Percentiles rank a stretch among this genome's conserved stretches.
Conservation (phyloP, 1,139 yeast species). For the Kurtzmaniella quercitrusa region DNA sequence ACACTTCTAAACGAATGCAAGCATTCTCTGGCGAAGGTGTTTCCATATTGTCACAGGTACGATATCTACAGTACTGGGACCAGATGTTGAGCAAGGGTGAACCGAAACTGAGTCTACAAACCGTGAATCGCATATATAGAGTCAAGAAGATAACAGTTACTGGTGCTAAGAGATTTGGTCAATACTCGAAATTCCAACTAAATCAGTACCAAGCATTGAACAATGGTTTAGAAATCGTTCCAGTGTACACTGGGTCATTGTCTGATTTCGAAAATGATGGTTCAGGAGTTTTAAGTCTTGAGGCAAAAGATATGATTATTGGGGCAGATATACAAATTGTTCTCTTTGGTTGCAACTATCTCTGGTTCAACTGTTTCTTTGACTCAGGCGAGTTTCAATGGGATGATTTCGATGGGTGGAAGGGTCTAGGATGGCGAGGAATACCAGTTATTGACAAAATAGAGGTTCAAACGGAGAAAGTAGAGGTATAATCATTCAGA, state of each 20-base stretch:
- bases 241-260: not conserved
- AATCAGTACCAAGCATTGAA: not conserved
- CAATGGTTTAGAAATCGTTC: constrained; percentile 1
- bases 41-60: constrained; percentile 62
- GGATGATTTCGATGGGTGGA: constrained; percentile 66
- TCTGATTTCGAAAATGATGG: constrained; percentile 1
- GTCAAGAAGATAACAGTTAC: not conserved
- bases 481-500: constrained; percentile 6
- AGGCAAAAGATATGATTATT: not conserved
- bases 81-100: constrained; percentile 16
- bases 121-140: not conserved
- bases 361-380: constrained; percentile 27
- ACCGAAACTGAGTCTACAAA: not conserved
- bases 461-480: constrained; percentile 30
- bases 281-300: constrained; percentile 3
- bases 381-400: constrained; percentile 23
- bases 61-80: constrained; percentile 63
- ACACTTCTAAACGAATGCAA: constrained; percentile 58
- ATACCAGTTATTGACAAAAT: constrained; percentile 46
- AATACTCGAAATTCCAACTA: not conserved
- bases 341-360: constrained; percentile 15
- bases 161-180: not conserved
- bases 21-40: constrained; percentile 61
- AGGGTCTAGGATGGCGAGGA: constrained; percentile 58
- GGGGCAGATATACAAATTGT: constrained; percentile 11